Evolutionary conservation across 495 filamentous ascomycete genomes (phyloP).

Genomic region (Pseudevernia furfuracea): DNA sequence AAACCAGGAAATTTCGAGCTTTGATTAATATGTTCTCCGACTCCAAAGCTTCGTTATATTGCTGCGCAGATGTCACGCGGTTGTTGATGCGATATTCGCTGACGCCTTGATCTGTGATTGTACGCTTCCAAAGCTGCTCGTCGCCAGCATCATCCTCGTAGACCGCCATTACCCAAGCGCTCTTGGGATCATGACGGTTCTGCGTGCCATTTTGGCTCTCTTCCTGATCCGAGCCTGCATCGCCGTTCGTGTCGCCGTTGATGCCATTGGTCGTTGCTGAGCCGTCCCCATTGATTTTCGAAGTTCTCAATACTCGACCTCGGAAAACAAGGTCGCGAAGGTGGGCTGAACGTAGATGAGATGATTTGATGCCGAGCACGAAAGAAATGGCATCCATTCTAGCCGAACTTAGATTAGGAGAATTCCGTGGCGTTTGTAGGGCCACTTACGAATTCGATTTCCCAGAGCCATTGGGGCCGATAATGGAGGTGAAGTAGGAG

Average conservation of each 20-base stretch:
- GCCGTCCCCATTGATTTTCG: conserved; percentile 82
- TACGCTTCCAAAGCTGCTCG: conserved; percentile 90
- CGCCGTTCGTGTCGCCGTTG: conserved; percentile 43
- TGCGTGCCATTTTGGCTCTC: conserved; percentile 42
- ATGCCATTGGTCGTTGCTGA: conserved; percentile 48
- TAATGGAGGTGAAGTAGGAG: conserved; percentile 98
- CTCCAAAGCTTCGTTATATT: conserved; percentile 92
- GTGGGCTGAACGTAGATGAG: conserved; percentile 89
- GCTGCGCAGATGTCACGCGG: conserved; percentile 72
- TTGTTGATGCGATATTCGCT: conserved; percentile 98
- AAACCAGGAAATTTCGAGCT: conserved; percentile 94
- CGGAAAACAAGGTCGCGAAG: conserved; percentile 94
- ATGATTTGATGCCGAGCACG: conserved; percentile 96
- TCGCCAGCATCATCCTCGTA: conserved; percentile 97
- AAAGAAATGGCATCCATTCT: conserved; percentile 99
- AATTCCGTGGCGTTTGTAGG: conserved; percentile 4
- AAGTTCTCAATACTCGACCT: conserved; percentile 83
- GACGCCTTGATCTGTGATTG: conserved; percentile 76
- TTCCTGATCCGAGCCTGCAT: conserved; percentile 44
- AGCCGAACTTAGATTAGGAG: conserved; percentile 25
- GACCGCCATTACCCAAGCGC: conserved; percentile 97
- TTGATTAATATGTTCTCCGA: conserved; percentile 95
- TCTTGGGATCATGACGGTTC: conserved; percentile 68
- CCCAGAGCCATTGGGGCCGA: conserved; percentile 97
- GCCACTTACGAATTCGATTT: conserved; percentile 95